These are phyloP conservation scores for Aspergillus diversus DNA, from an alignment of 495 filamentous ascomycete species.

Conservation along the genomic window DNA sequence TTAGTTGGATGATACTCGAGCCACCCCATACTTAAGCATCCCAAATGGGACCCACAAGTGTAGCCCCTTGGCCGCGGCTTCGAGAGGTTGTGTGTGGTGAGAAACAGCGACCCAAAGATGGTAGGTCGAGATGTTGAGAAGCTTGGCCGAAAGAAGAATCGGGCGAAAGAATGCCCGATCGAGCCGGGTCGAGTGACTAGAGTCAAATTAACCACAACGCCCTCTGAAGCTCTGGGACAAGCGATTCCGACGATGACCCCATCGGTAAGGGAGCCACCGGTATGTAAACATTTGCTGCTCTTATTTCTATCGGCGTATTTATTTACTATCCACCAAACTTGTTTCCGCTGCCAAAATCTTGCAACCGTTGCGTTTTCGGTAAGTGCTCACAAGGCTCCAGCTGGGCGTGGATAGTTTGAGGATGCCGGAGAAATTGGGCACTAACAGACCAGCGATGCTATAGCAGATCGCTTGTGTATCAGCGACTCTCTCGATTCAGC, in stretches of 20 bases:
- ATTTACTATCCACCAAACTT: not conserved
- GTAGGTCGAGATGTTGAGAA: not conserved
- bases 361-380: slow-evolving; percentile 3
- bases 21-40: too few species aligned
- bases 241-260: not conserved
- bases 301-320: not conserved
- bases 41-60: too few species aligned
- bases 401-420: not conserved
- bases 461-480: not conserved
- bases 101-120: too few species aligned
- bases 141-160: not conserved
- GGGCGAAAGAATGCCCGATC: slow-evolving; percentile 18
- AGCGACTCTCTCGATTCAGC: not conserved
- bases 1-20: too few species aligned
- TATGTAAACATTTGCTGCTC: not conserved
- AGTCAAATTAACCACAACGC: too few species aligned
- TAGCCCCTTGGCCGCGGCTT: too few species aligned
- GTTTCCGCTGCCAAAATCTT: too few species aligned
- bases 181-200: too few species aligned
- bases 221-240: too few species aligned
- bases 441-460: not conserved
- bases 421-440: not conserved
- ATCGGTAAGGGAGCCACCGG: slow-evolving; percentile 2
- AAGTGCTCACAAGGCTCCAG: slow-evolving; percentile 14
- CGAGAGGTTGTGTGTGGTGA: too few species aligned